Percentiles rank a stretch among this genome's conserved stretches.
phyloP scores from a whole-genome alignment of 2,329 filamentous ascomycete species.

The Paecilomyces sp. region DNA sequence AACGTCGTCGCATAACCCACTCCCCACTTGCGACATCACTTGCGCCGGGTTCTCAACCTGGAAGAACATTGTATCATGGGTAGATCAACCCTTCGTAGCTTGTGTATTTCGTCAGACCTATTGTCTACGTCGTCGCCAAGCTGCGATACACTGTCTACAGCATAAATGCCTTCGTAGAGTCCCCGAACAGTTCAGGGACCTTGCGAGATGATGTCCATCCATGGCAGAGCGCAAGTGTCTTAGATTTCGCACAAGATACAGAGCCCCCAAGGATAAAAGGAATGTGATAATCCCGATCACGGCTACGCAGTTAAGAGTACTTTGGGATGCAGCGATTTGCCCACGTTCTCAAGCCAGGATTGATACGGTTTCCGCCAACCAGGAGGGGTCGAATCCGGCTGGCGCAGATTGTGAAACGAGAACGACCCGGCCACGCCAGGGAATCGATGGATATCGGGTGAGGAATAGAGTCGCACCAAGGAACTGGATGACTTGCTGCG shows the following conservation, averaged over 20 bases:
- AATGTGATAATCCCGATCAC: neutral
- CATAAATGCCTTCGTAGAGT: neutral
- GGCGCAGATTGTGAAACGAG: constrained; percentile 3
- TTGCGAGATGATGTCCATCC: neutral
- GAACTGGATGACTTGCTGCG: neutral
- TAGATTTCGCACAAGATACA: neutral
- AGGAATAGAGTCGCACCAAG: neutral
- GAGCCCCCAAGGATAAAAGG: neutral
- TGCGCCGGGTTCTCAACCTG: neutral
- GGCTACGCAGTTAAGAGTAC: constrained; percentile 1
- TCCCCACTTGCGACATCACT: neutral
- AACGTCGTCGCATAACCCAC: neutral
- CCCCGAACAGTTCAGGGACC: neutral
- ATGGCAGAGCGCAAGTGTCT: neutral
- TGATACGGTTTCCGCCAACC: neutral
- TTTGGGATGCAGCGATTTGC: neutral
- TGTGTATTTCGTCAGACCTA: neutral
- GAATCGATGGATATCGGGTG: neutral
- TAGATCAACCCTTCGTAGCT: neutral
- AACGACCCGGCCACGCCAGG: neutral
- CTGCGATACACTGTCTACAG: neutral
- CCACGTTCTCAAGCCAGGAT: neutral
- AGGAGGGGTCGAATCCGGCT: neutral
- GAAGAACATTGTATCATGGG: neutral
- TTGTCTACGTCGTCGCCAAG: neutral